Evolutionary conservation across 805 yeast genomes (phyloP).

Genomic region (Suhomyces xylopsoci): DNA sequence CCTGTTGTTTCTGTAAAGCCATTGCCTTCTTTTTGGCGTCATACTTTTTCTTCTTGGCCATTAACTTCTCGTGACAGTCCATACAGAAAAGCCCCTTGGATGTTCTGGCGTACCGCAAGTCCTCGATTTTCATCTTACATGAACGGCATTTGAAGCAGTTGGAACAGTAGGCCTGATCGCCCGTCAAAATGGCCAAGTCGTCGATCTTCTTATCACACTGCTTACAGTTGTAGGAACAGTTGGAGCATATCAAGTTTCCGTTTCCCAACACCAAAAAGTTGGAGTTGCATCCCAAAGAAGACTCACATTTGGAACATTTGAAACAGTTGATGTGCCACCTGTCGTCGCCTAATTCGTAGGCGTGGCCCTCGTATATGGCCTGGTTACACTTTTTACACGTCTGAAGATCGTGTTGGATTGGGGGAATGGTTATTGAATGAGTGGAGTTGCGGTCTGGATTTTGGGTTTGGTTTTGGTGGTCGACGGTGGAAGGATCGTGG

Average conservation of each 20-base stretch:
- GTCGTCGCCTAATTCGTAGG: conserved; percentile 90
- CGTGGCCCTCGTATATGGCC: conserved; percentile 82
- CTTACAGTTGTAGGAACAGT: conserved; percentile 88
- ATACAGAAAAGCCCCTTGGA: conserved; percentile 91
- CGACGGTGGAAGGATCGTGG: not conserved
- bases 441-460: not conserved
- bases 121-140: conserved; percentile 82
- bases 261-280: conserved; percentile 90
- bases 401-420: conserved; percentile 16
- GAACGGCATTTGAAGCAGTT: conserved; percentile 86
- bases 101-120: conserved; percentile 87
- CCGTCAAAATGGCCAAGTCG: conserved; percentile 90
- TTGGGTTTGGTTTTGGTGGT: not conserved
- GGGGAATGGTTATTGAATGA: conserved; percentile 3
- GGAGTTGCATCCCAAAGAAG: conserved; percentile 78
- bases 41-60: conserved; percentile 70
- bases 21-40: conserved; percentile 44
- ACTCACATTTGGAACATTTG: conserved; percentile 79
- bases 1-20: conserved; percentile 28
- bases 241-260: conserved; percentile 85
- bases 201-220: conserved; percentile 84
- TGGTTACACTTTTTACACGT: conserved; percentile 39
- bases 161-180: conserved; percentile 92
- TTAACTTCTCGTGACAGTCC: conserved; percentile 80
- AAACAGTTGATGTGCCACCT: conserved; percentile 97